Conservation (phyloP, 2,329 filamentous ascomycete genomes). For the Tolypocladium pustulatum region DNA sequence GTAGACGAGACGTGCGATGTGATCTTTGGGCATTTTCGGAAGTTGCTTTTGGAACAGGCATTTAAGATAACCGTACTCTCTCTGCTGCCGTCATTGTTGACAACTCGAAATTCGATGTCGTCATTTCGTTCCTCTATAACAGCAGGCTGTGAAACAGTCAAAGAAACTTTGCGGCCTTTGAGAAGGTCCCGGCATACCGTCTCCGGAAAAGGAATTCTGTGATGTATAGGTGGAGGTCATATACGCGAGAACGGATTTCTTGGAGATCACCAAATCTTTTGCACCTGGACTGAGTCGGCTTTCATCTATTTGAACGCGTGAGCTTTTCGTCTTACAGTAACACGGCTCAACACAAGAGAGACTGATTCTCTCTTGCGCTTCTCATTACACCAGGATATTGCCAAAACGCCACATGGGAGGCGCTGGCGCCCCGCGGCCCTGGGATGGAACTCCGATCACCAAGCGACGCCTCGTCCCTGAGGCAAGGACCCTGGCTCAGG, state of each 20-base stretch:
- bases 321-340: too few species aligned
- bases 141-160: slow-evolving; percentile 49
- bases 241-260: background rate
- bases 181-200: background rate
- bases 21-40: slow-evolving; percentile 98
- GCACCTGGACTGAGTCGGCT: too few species aligned
- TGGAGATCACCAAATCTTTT: background rate
- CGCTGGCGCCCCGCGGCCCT: background rate
- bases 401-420: too few species aligned
- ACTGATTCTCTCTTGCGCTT: too few species aligned
- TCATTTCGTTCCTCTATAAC: slow-evolving; percentile 88
- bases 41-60: slow-evolving; percentile 98
- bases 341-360: too few species aligned
- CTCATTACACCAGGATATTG: too few species aligned
- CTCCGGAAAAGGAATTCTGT: background rate
- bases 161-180: background rate
- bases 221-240: background rate
- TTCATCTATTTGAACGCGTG: too few species aligned
- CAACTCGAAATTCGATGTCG: slow-evolving; percentile 93
- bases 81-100: slow-evolving; percentile 86
- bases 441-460: background rate
- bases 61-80: slow-evolving; percentile 93
- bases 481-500: too few species aligned
- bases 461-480: background rate
- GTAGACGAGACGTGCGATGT: slow-evolving; percentile 94